These are phyloP conservation scores for Beauveria scarabaeidicola DNA, from an alignment of 2,329 filamentous ascomycete species.

Conservation along the genomic window DNA sequence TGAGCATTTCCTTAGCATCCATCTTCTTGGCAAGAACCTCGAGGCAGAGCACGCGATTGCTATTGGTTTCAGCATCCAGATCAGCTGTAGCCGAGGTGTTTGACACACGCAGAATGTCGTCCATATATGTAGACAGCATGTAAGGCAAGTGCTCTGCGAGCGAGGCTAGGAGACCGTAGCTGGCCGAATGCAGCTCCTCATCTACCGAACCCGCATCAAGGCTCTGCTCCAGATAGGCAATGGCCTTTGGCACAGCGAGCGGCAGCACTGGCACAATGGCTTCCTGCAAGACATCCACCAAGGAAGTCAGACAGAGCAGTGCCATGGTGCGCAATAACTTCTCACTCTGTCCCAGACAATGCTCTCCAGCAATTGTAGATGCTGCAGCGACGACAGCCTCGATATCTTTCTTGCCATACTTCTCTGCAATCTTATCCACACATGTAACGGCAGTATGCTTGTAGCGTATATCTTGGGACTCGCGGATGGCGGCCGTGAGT, in stretches of 20 bases:
- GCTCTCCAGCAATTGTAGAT: constrained; percentile 63
- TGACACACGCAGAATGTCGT: constrained; percentile 62
- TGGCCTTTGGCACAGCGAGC: constrained; percentile 60
- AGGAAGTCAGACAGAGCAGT: constrained; percentile 79
- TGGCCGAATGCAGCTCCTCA: constrained; percentile 67
- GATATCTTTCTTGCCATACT: constrained; percentile 87
- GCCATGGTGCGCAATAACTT: constrained; percentile 69
- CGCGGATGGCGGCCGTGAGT: constrained; percentile 66
- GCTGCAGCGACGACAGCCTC: constrained; percentile 69
- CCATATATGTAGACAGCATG: constrained; percentile 74
- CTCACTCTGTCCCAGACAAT: constrained; percentile 69
- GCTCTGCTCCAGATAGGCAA: constrained; percentile 62
- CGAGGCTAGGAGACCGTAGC: constrained; percentile 70
- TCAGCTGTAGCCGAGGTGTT: constrained; percentile 59
- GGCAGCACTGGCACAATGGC: constrained; percentile 79
- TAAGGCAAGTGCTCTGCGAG: constrained; percentile 79
- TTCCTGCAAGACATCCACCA: constrained; percentile 81
- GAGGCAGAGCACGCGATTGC: constrained; percentile 60
- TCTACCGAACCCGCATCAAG: constrained; percentile 44
- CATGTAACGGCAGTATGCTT: constrained; percentile 83
- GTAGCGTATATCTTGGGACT: constrained; percentile 63
- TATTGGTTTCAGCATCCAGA: constrained; percentile 53
- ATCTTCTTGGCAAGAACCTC: constrained; percentile 68
- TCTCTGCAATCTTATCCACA: constrained; percentile 86
- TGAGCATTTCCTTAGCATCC: constrained; percentile 67